Percentiles rank a stretch among this genome's conserved stretches.
Conservation (phyloP, 805 yeast genomes). For the Danielozyma ontarioensis region DNA sequence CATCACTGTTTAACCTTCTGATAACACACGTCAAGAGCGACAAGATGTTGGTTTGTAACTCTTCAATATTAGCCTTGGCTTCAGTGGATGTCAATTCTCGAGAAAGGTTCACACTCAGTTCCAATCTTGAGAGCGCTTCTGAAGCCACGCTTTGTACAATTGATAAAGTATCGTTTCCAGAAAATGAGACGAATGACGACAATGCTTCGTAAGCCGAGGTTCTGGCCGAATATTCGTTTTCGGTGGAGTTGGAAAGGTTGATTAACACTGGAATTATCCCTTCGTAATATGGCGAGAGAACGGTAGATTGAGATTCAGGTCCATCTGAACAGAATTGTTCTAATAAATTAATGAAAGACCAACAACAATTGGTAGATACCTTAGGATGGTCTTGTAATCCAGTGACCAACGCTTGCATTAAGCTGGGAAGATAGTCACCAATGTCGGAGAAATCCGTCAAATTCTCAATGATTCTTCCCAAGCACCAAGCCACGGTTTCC, state of each 20-base stretch:
- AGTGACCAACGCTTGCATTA: constrained; percentile 64
- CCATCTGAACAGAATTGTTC: constrained; percentile 70
- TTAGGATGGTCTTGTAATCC: constrained; percentile 93
- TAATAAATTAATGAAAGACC: constrained; percentile 89
- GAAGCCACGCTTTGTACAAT: constrained; percentile 69
- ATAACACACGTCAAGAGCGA: constrained; percentile 78
- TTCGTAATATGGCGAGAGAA: constrained; percentile 70
- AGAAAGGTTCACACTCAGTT: constrained; percentile 55
- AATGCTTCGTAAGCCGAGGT: constrained; percentile 97
- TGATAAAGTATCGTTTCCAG: constrained; percentile 66
- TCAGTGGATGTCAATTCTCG: constrained; percentile 45
- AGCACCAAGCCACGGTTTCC: constrained; percentile 98
- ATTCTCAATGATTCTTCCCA: constrained; percentile 91
- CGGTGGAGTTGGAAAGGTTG: constrained; percentile 62
- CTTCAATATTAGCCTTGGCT: constrained; percentile 75
- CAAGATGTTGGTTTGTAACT: constrained; percentile 77
- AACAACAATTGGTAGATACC: constrained; percentile 94
- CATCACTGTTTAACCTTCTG: constrained; percentile 70
- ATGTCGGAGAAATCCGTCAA: constrained; percentile 72
- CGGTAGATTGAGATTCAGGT: constrained; percentile 44
- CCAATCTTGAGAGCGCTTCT: constrained; percentile 68
- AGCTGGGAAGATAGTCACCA: constrained; percentile 58
- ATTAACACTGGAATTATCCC: constrained; percentile 66
- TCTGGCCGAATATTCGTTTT: constrained; percentile 82
- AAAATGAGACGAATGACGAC: constrained; percentile 70